Conservation (phyloP, 2,329 filamentous ascomycete genomes). For the Ophidiomyces ophidiicola region DNA sequence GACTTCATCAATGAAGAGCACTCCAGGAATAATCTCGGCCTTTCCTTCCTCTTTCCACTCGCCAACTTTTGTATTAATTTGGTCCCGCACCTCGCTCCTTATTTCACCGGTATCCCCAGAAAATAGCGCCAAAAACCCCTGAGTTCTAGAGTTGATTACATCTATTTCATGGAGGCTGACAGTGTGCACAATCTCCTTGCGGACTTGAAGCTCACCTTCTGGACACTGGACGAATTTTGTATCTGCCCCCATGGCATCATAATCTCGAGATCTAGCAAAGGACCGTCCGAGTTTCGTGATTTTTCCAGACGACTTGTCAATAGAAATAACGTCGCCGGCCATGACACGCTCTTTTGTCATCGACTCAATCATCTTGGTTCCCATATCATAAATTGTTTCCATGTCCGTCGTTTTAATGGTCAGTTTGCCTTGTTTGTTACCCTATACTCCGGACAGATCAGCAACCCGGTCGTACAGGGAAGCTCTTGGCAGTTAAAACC, state of each 20-base stretch:
- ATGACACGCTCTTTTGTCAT: slow-evolving; percentile 99
- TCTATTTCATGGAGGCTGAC: slow-evolving; percentile 97
- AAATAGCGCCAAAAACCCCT: slow-evolving; percentile 93
- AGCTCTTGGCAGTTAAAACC: slow-evolving; percentile 15
- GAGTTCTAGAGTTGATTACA: slow-evolving; percentile 97
- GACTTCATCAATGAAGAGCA: slow-evolving; percentile 96
- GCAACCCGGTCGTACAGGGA: slow-evolving; percentile 9
- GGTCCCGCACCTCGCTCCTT: slow-evolving; percentile 87
- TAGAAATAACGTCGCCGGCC: slow-evolving; percentile 95
- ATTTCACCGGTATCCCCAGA: slow-evolving; percentile 98
- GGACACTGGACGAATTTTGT: slow-evolving; percentile 97
- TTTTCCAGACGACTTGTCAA: slow-evolving; percentile 96
- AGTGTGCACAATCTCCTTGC: slow-evolving; percentile 93
- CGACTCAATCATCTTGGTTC: slow-evolving; percentile 97
- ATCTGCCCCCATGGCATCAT: slow-evolving; percentile 97
- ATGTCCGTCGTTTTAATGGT: slow-evolving; percentile 99
- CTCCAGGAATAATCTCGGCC: slow-evolving; percentile 91
- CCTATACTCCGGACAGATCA: slow-evolving; percentile 37
- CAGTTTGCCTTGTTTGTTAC: slow-evolving; percentile 95
- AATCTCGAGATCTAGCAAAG: slow-evolving; percentile 88
- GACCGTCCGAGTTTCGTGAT: slow-evolving; percentile 94
- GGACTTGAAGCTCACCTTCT: slow-evolving; percentile 92
- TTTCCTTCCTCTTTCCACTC: slow-evolving; percentile 99
- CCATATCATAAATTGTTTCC: slow-evolving; percentile 99
- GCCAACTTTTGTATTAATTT: slow-evolving; percentile 97